A percentile compares a stretch with the other conserved stretches of the same genome.
Conservation (phyloP, 1,139 yeast genomes). For the Nakaseomyces uthaithaninus region DNA sequence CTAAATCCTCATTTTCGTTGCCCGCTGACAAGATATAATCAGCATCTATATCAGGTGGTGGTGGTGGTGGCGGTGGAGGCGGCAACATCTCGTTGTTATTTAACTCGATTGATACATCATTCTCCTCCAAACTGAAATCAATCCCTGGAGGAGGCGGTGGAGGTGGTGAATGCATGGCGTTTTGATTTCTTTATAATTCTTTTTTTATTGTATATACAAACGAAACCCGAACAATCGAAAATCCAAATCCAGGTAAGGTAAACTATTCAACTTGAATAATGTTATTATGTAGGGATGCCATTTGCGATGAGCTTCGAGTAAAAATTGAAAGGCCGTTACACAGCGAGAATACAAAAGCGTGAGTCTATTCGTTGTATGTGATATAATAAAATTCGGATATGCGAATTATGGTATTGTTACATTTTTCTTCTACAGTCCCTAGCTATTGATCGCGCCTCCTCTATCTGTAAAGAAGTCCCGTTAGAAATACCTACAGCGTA, state of each 20-base stretch:
- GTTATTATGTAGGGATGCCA: too few species aligned
- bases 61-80: constrained; percentile 9
- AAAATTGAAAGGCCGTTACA: too few species aligned
- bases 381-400: not conserved
- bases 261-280: too few species aligned
- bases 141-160: constrained; percentile 15
- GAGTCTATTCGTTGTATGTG: not conserved
- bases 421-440: constrained; percentile 47
- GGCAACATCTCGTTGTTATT: not conserved
- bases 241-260: too few species aligned
- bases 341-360: too few species aligned
- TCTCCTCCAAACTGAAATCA: constrained; percentile 14
- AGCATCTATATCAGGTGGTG: constrained; percentile 2
- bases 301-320: too few species aligned
- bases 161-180: constrained; percentile 5
- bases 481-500: constrained; percentile 68
- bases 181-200: not conserved
- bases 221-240: too few species aligned
- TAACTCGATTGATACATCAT: not conserved
- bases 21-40: constrained; percentile 1
- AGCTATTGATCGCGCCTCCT: constrained; percentile 80
- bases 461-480: constrained; percentile 77
- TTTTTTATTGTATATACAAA: too few species aligned
- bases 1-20: not conserved
- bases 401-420: not conserved